Conservation (phyloP, 257 asterid genomes). For the Henckelia pumila region DNA sequence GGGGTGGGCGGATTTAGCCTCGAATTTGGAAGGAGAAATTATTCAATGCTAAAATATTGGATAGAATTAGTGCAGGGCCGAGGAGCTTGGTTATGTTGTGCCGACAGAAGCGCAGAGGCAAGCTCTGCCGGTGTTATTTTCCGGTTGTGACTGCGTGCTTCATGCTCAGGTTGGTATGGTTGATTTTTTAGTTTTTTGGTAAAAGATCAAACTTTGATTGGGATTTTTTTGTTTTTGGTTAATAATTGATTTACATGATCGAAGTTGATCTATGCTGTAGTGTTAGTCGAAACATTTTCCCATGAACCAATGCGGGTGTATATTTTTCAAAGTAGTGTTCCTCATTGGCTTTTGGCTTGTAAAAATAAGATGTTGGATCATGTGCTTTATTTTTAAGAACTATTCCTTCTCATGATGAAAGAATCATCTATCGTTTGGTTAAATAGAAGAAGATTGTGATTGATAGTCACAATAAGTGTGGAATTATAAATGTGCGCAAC, state of each 20-base stretch:
- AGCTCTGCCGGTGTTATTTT: slow-evolving; percentile 71
- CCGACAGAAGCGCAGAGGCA: slow-evolving; percentile 75
- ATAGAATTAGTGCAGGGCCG: slow-evolving; percentile 57
- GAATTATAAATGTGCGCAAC: too few species aligned
- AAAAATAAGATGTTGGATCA: too few species aligned
- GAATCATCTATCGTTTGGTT: too few species aligned
- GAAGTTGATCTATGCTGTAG: background rate
- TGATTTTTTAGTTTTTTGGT: background rate
- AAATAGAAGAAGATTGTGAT: too few species aligned
- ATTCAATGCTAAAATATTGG: background rate
- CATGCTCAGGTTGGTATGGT: slow-evolving; percentile 79
- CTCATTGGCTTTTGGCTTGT: too few species aligned
- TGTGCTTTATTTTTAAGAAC: too few species aligned
- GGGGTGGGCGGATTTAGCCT: background rate
- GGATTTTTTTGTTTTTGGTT: slow-evolving; percentile 9
- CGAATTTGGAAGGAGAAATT: background rate
- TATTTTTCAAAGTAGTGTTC: too few species aligned
- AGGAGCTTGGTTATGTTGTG: slow-evolving; percentile 65
- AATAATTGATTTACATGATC: slow-evolving; percentile 24
- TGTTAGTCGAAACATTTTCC: background rate
- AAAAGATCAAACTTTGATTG: background rate
- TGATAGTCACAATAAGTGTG: too few species aligned
- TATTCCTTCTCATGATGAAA: too few species aligned
- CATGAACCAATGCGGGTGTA: too few species aligned
- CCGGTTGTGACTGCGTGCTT: slow-evolving; percentile 82